Percentiles rank a stretch among this genome's conserved stretches.
phyloP scores from a whole-genome alignment of 164 flowering plant species.

The Stephania japonica region DNA sequence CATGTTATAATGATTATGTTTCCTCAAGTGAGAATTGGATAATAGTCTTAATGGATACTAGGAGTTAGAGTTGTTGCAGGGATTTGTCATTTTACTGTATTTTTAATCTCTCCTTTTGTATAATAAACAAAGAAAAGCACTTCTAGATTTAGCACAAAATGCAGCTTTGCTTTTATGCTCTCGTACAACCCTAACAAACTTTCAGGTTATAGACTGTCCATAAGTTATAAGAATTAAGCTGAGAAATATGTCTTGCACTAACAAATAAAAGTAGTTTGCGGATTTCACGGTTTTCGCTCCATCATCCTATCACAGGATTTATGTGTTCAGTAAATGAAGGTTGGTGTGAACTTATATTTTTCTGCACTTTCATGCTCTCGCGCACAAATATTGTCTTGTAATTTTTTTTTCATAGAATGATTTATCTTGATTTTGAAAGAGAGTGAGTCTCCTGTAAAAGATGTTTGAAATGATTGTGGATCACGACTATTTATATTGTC shows the following conservation, averaged over 20 bases:
- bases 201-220: neutral
- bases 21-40: too few species aligned
- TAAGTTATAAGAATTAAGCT: neutral
- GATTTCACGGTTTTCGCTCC: neutral
- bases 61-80: too few species aligned
- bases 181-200: neutral
- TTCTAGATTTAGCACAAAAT: too few species aligned
- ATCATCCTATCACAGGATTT: too few species aligned
- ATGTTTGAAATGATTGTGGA: neutral
- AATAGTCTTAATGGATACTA: too few species aligned
- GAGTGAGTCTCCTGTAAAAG: neutral
- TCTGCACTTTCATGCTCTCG: neutral
- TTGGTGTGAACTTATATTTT: neutral
- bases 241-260: neutral
- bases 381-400: neutral
- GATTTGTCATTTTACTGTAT: too few species aligned
- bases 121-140: too few species aligned
- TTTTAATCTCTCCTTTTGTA: too few species aligned
- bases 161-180: neutral
- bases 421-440: neutral
- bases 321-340: neutral
- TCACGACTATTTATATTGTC: neutral
- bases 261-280: neutral
- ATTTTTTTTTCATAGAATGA: neutral
- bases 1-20: too few species aligned